These are phyloP conservation scores for Zygotorulaspora sp. DNA, from an alignment of 805 yeast species.

Conservation along the genomic window DNA sequence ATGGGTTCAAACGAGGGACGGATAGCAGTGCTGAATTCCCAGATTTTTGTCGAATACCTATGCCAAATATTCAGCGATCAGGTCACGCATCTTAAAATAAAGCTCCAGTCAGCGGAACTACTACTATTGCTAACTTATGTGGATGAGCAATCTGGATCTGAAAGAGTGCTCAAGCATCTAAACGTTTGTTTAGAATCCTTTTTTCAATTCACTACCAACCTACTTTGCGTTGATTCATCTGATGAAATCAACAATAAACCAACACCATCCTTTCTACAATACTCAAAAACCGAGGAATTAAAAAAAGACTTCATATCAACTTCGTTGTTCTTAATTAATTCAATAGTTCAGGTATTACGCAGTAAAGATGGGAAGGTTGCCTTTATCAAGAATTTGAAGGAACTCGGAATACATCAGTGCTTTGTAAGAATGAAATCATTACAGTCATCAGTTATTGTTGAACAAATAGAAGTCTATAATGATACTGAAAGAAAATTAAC, in stretches of 20 bases:
- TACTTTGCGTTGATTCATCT: not conserved
- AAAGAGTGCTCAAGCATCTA: slow-evolving; percentile 16
- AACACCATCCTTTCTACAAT: slow-evolving; percentile 5
- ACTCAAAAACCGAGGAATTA: slow-evolving; percentile 19
- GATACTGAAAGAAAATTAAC: slow-evolving; percentile 39
- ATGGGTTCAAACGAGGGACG: slow-evolving; percentile 22
- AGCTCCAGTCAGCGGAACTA: slow-evolving; percentile 24
- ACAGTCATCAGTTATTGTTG: slow-evolving; percentile 54
- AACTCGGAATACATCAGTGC: slow-evolving; percentile 52
- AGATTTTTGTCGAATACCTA: slow-evolving; percentile 17
- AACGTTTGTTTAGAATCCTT: slow-evolving; percentile 12
- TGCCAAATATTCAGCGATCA: slow-evolving; percentile 15
- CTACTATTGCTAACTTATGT: slow-evolving; percentile 27
- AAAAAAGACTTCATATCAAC: slow-evolving; percentile 66
- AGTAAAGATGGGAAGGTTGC: slow-evolving; percentile 42
- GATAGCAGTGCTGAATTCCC: slow-evolving; percentile 11
- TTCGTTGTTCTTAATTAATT: slow-evolving; percentile 65
- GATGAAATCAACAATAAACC: not conserved
- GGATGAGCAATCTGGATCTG: slow-evolving; percentile 26
- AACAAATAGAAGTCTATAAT: slow-evolving; percentile 57
- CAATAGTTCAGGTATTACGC: slow-evolving; percentile 47
- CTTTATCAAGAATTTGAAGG: slow-evolving; percentile 53
- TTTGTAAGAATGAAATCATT: slow-evolving; percentile 49
- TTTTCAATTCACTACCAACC: not conserved
- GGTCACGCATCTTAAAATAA: slow-evolving; percentile 16